Evolutionary conservation across 2,329 filamentous ascomycete genomes (phyloP), one percentile per base, ranked within the genome.

Genomic region (Pyricularia sp.): DNA sequence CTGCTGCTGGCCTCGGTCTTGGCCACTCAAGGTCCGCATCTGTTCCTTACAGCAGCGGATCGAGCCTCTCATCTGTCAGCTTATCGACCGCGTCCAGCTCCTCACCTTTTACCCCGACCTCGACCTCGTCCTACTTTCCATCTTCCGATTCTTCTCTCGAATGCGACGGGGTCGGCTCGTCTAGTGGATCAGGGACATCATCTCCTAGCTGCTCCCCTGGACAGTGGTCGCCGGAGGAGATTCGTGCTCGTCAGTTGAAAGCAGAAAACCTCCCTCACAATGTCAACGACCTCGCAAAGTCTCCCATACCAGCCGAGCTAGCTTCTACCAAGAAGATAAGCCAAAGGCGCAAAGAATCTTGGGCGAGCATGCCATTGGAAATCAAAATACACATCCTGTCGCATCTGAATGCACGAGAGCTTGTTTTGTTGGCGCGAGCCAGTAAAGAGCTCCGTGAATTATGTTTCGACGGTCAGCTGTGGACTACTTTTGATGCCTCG

Each of bases 391-490:
- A 90, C 57, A 86, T 97, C 63, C 82, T 97, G 65, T 82, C 85
- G 5, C 91, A 88, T 70, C 79, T 97, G 24, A 80, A 81, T 31
- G 92, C 93, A 0, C 91, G 87, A 72, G 88, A 97, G 73, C 83
- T 97, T 40, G 86, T 97, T 12, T 84, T 87, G 66, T 84, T 84
- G 65, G 96, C 93, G 0, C 79, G 85, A 22, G 89, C 94, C 24
- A 93, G 87, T 72, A 91, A 87, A 74, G 77, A 82, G 6, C 97
- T 94, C 80, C 81, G 96, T 74, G 81, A 83, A 62, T 86, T 90
- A 76, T 97, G 93, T 76, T 96, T 93, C 70, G 93, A 99, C 74
- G 94, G 94, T 1, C 94, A 99, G 76, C 78, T 97, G 19, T 99
- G 94, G 94, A 87, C 86, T 3, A 85, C 83, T 57, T 82, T 97